These are phyloP conservation scores for Cenchrus fungigraminus DNA, from an alignment of 176 grass and related monocot species.

Conservation along the genomic window DNA sequence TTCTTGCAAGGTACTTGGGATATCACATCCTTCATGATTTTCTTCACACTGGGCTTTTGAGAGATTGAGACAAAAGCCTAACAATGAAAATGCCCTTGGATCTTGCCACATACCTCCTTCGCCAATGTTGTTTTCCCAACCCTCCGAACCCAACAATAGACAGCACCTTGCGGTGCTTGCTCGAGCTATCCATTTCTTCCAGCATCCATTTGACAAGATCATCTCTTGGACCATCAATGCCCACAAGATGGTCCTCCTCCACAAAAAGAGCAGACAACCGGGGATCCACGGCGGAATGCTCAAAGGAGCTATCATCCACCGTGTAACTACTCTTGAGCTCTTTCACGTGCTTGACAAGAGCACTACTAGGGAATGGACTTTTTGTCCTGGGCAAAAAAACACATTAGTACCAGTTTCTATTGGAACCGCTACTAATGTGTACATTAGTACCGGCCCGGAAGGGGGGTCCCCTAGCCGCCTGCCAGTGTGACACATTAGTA, in stretches of 20 bases:
- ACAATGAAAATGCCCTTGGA: not conserved
- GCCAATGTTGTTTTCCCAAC: slow-evolving; percentile 17
- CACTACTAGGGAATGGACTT: no score
- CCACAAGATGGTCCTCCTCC: not conserved
- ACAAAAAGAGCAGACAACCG: not conserved
- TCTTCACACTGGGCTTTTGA: not conserved
- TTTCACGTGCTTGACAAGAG: not conserved
- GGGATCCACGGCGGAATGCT: not conserved
- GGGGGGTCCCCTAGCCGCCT: no score
- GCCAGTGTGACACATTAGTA: no score
- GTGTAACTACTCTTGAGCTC: not conserved
- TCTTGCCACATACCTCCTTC: not conserved
- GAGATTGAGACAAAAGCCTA: not conserved
- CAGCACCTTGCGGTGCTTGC: not conserved
- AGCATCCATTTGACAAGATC: not conserved
- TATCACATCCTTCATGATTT: not conserved
- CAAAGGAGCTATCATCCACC: no score
- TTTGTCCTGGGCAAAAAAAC: no score
- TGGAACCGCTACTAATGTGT: no score
- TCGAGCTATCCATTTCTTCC: no score
- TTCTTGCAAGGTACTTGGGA: not conserved
- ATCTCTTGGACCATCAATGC: slow-evolving; percentile 9
- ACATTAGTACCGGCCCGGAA: no score
- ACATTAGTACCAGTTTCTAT: no score
- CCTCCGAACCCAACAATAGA: not conserved